phyloP scores from a whole-genome alignment of 2,329 filamentous ascomycete genomes.

The Clathrospora elynae region DNA sequence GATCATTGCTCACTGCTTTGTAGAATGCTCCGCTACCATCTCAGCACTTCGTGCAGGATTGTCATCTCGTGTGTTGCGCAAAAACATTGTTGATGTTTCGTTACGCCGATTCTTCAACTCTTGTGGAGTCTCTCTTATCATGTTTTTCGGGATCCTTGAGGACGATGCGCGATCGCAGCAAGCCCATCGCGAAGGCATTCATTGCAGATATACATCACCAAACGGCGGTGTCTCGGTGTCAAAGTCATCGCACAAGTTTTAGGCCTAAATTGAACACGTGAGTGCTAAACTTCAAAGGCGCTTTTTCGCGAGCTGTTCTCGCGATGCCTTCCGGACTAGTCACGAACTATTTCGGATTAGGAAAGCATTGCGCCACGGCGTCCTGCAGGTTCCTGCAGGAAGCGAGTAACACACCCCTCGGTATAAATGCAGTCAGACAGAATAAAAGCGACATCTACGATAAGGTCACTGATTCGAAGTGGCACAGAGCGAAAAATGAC shows the following conservation, averaged over 20 bases:
- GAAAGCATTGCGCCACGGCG: conserved; percentile 18
- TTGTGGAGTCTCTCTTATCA: too few relatives aligned
- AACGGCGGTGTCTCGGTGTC: conserved; percentile 3
- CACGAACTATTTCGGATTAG: conserved; percentile 12
- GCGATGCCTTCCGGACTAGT: conserved; percentile 11
- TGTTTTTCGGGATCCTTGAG: too few relatives aligned
- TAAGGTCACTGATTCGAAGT: too few relatives aligned
- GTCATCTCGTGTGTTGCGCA: too few relatives aligned
- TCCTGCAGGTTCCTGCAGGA: conserved; percentile 7
- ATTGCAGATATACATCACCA: conserved; percentile 5
- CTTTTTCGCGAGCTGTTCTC: conserved; percentile 16
- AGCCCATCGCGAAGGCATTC: not conserved
- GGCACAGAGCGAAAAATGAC: too few relatives aligned
- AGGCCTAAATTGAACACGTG: conserved; percentile 13
- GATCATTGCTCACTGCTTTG: conserved; percentile 6
- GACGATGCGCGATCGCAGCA: not conserved
- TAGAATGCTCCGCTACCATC: not conserved
- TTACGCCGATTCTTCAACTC: too few relatives aligned
- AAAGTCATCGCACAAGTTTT: not conserved
- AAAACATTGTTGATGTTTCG: too few relatives aligned
- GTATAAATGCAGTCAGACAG: too few relatives aligned
- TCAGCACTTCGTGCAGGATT: not conserved
- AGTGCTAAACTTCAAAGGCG: conserved; percentile 18
- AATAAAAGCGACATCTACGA: too few relatives aligned
- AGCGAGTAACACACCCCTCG: conserved; percentile 1